Base-by-base conservation (phyloP, 129 eudicot species). In the Sambucus nigra region DNA sequence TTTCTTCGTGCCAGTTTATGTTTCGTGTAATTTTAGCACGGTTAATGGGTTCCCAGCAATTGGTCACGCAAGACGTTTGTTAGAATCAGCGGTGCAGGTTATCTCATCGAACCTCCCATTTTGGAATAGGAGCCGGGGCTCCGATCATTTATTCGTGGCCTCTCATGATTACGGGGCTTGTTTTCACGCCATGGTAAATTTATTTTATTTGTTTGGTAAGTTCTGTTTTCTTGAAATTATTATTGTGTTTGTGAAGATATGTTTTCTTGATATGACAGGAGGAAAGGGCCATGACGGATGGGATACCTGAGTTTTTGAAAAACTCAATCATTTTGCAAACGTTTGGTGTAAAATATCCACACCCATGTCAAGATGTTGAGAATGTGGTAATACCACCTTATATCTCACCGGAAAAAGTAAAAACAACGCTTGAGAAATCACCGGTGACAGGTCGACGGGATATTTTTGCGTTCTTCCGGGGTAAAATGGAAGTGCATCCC, bases 91-190 rank as follows among this genome's bases (percentile, higher is more conserved):
- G 3, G 64, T 88, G 11, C 25, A 71, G 0, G 63, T 72, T 0
- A 47, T 88, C 15, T 78, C 95, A 6, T 64, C 77, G 24, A 61
- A 66, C 42, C 55, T 56, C 17, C 85, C 94, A 5, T 88, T 72
- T 57, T 88, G 97, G 97, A 84, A 88, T 56, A 66, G 82, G 16
- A 70, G 64, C 51, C 69, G 51, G 15, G 97, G 95, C 4, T 69
- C 87, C 5, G 93, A 88, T 45, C 97, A 88, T 55, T 72, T 88
- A 1, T 88, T 88, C 24, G 93, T 88, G 16, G 97, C 93, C 9
- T 81, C 95, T 23, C 97, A 88, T 35, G 95, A 88, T 48, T 81
- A 68, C 32, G 95, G 97, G 24, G 76, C 97, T 23, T 88, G 95
- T 63, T 88, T 88, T 55, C 97, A 88, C 51, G 71, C 95, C 27